Evolutionary conservation across 352 stramenopile species (phyloP).

Genomic region (Hyaloperonospora brassicae): DNA sequence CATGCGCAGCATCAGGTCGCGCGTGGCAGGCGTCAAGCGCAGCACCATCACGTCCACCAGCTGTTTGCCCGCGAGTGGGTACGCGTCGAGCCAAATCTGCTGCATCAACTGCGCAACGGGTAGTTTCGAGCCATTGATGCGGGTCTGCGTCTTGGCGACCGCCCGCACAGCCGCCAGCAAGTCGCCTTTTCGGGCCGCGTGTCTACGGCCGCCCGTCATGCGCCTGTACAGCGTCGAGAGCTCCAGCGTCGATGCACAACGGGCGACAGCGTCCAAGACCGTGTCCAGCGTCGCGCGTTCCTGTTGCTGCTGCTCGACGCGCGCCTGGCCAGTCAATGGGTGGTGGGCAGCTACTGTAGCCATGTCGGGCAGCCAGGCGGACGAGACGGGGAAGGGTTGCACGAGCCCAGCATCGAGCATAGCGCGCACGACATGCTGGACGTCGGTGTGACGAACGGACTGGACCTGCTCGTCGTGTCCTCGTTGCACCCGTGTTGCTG

Average conservation of each 20-base stretch:
- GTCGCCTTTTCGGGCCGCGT: slow-evolving; percentile 29
- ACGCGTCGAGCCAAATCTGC: slow-evolving; percentile 42
- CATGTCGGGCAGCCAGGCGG: slow-evolving; percentile 1
- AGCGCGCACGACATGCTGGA: slow-evolving; percentile 38
- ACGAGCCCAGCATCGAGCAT: slow-evolving; percentile 39
- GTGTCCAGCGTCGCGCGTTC: slow-evolving; percentile 15
- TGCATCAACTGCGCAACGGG: slow-evolving; percentile 54
- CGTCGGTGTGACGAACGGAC: slow-evolving; percentile 16
- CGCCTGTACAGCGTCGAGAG: slow-evolving; percentile 45
- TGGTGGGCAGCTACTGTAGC: not conserved
- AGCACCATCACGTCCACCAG: slow-evolving; percentile 42
- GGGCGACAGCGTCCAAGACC: slow-evolving; percentile 46
- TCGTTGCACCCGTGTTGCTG: not conserved
- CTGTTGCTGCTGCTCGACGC: slow-evolving; percentile 5
- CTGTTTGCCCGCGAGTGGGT: slow-evolving; percentile 28
- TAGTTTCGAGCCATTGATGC: slow-evolving; percentile 65
- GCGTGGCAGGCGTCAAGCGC: slow-evolving; percentile 30
- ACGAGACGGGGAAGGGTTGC: slow-evolving; percentile 16
- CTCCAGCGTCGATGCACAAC: slow-evolving; percentile 40
- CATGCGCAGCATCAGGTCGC: slow-evolving; percentile 56
- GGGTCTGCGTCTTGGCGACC: slow-evolving; percentile 49
- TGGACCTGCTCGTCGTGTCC: slow-evolving; percentile 8
- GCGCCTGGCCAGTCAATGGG: not conserved
- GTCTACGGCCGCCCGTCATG: slow-evolving; percentile 42
- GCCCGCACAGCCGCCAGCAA: slow-evolving; percentile 36